Conservation (phyloP, 805 yeast genomes). For the Candida saitoana region DNA sequence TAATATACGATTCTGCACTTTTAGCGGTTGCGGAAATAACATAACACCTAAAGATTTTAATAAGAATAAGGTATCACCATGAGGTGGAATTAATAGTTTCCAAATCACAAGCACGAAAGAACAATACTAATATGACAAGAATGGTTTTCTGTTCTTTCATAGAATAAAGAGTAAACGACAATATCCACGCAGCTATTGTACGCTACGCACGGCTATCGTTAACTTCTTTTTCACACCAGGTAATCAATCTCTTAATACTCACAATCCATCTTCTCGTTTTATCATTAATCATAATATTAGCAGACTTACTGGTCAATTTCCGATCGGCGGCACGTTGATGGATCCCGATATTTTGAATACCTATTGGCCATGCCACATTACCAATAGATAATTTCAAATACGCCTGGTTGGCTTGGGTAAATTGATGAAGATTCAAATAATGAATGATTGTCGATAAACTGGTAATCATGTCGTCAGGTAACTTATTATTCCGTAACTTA, state of each 20-base stretch:
- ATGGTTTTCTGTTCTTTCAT: no score
- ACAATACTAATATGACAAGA: no score
- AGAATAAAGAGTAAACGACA: no score
- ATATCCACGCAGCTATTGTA: no score
- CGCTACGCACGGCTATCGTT: no score
- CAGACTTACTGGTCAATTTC: conserved; percentile 49
- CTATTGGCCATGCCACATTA: conserved; percentile 90
- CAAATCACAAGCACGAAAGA: no score
- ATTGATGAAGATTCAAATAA: conserved; percentile 54
- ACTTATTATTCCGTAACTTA: conserved; percentile 27
- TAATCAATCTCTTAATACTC: conserved; percentile 68
- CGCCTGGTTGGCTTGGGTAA: conserved; percentile 54
- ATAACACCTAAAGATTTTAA: no score
- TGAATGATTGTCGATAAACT: conserved; percentile 58
- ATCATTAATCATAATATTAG: conserved; percentile 79
- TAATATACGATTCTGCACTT: no score
- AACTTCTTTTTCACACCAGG: conserved; percentile 26
- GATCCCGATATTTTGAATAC: conserved; percentile 73
- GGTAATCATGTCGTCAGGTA: conserved; percentile 45
- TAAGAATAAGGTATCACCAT: no score
- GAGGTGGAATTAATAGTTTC: no score
- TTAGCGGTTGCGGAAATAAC: no score
- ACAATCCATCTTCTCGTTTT: conserved; percentile 72
- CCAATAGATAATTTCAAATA: conserved; percentile 79
- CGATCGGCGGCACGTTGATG: conserved; percentile 67